Conservation (phyloP, 352 stramenopile species). For the Globisporangium cystogenes region DNA sequence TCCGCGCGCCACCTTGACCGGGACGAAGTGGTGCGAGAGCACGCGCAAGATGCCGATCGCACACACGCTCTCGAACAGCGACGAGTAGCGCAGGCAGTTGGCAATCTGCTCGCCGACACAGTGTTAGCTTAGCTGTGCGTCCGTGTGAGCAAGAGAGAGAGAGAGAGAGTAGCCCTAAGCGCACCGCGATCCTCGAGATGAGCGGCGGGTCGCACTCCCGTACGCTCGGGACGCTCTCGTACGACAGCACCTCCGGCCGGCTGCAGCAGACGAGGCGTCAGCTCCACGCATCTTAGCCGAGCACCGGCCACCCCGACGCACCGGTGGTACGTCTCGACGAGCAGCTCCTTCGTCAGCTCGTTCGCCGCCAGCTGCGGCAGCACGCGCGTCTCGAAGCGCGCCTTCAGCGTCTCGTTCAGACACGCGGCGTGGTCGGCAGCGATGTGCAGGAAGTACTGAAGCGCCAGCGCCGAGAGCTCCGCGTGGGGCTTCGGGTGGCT, state of each 20-base stretch:
- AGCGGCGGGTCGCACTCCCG: slow-evolving; percentile 37
- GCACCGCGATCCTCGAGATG: slow-evolving; percentile 70
- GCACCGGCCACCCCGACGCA: slow-evolving; percentile 7
- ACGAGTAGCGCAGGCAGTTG: slow-evolving; percentile 74
- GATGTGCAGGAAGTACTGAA: slow-evolving; percentile 83
- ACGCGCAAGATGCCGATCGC: slow-evolving; percentile 72
- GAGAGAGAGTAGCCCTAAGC: not conserved
- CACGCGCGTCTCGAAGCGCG: slow-evolving; percentile 44
- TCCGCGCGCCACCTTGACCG: slow-evolving; percentile 35
- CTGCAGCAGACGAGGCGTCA: slow-evolving; percentile 12
- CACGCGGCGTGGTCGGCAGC: slow-evolving; percentile 43
- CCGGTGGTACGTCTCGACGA: slow-evolving; percentile 73
- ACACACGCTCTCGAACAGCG: slow-evolving; percentile 76
- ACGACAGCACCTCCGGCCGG: slow-evolving; percentile 45
- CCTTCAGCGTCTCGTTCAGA: slow-evolving; percentile 28
- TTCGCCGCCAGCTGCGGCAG: slow-evolving; percentile 53
- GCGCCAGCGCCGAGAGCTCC: slow-evolving; percentile 63
- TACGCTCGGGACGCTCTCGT: slow-evolving; percentile 35
- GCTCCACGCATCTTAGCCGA: not conserved
- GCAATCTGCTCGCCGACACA: slow-evolving; percentile 36
- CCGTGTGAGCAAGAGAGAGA: too few relatives aligned
- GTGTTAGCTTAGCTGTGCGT: not conserved
- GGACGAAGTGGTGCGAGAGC: slow-evolving; percentile 75
- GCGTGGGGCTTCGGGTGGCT: slow-evolving; percentile 49
- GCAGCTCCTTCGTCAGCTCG: slow-evolving; percentile 61